phyloP scores from a whole-genome alignment of 306 rosid genomes.

The Adenanthera pavonina region DNA sequence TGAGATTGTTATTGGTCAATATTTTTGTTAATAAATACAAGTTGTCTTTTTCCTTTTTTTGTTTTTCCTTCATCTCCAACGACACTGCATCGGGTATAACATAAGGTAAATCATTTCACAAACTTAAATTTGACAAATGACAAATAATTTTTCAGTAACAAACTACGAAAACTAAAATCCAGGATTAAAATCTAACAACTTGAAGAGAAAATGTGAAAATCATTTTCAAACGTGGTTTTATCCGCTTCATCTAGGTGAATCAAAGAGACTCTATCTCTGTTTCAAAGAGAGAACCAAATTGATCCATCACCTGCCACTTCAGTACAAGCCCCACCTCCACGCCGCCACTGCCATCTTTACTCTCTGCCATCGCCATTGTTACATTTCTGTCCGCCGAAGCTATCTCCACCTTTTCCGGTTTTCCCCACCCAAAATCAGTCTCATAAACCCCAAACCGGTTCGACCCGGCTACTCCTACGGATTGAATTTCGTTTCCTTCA shows the following conservation, averaged over 20 bases:
- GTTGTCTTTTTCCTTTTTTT: no score
- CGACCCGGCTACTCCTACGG: constrained; percentile 40
- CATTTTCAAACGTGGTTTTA: no score
- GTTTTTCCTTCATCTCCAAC: no score
- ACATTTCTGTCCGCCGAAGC: constrained; percentile 33
- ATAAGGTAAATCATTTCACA: no score
- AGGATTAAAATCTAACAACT: no score
- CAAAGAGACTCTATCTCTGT: constrained; percentile 13
- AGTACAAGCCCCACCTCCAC: constrained; percentile 46
- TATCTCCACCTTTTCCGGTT: background rate
- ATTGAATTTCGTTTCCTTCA: background rate
- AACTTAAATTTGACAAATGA: no score
- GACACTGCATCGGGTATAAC: no score
- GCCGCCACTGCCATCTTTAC: constrained; percentile 35
- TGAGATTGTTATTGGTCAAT: no score
- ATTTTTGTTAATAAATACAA: no score
- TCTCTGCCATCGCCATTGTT: constrained; percentile 43
- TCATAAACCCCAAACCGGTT: background rate
- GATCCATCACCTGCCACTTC: constrained; percentile 19
- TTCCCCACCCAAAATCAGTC: background rate
- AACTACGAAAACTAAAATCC: no score
- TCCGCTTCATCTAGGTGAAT: background rate
- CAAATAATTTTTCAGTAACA: no score
- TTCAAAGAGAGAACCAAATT: constrained; percentile 24
- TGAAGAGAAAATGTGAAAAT: no score